Evolutionary conservation across 1,139 yeast genomes (phyloP).

Genomic region (Candida tunisiensis): DNA sequence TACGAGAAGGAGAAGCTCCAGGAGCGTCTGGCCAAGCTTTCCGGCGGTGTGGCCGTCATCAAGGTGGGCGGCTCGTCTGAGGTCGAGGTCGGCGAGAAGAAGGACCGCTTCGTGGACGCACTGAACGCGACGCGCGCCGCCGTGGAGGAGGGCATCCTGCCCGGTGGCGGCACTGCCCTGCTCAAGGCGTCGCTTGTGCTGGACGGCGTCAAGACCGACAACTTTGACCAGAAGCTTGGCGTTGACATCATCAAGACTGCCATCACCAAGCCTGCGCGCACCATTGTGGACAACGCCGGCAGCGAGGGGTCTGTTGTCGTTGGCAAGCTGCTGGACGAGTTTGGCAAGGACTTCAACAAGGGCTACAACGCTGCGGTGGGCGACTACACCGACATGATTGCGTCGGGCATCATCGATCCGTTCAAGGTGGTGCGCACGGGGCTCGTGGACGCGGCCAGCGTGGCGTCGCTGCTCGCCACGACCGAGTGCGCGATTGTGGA

Average conservation of each 20-base stretch:
- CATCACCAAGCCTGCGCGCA: conserved; percentile 92
- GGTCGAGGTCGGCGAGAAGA: conserved; percentile 99
- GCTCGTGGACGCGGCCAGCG: conserved; percentile 94
- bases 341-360: conserved; percentile 68
- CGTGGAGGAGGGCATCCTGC: conserved; percentile 97
- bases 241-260: conserved; percentile 93
- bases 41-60: conserved; percentile 98
- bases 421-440: conserved; percentile 98
- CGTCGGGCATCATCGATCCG: conserved; percentile 97
- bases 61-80: conserved; percentile 98
- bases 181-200: conserved; percentile 82
- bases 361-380: conserved; percentile 95
- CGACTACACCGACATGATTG: conserved; percentile 90
- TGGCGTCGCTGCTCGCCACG: conserved; percentile 93
- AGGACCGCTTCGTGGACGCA: conserved; percentile 99
- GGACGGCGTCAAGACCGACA: conserved; percentile 64
- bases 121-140: conserved; percentile 99
- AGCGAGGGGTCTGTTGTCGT: conserved; percentile 97
- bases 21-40: conserved; percentile 94
- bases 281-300: conserved; percentile 96
- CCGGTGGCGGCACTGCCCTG: conserved; percentile 99
- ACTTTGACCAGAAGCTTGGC: conserved; percentile 97
- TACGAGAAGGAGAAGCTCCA: conserved; percentile 96
- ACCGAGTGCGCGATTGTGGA: conserved; percentile 98
- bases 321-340: conserved; percentile 77